Conservation (phyloP, 805 yeast species). For the Kazachstania martiniae region DNA sequence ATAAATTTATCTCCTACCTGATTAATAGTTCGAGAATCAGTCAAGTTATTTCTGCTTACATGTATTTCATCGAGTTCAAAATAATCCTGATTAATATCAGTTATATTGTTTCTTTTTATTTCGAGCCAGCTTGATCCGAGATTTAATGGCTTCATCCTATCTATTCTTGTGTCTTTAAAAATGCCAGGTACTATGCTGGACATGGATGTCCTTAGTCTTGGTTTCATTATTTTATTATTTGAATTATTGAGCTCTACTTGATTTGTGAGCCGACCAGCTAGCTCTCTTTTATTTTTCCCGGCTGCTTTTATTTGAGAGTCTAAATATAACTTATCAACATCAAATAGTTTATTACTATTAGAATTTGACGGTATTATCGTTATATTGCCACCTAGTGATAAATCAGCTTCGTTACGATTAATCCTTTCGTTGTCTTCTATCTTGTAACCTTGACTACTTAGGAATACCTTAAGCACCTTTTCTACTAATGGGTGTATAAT, state of each 20-base stretch:
- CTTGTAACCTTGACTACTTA: conserved; percentile 15
- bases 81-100: neutral
- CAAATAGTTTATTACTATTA: too few species aligned
- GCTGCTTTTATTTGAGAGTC: neutral
- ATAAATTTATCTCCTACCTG: conserved; percentile 63
- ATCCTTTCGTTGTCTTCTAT: too few species aligned
- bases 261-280: neutral
- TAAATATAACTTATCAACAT: too few species aligned
- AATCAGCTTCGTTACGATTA: too few species aligned
- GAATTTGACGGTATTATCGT: too few species aligned
- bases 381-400: too few species aligned
- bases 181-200: neutral
- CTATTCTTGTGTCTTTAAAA: too few species aligned
- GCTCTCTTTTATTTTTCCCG: neutral
- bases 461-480: conserved; percentile 24
- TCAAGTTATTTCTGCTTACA: conserved; percentile 11
- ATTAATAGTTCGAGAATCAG: conserved; percentile 30
- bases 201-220: neutral
- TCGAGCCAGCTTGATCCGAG: conserved; percentile 5
- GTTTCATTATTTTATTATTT: neutral
- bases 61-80: neutral
- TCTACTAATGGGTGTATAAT: conserved; percentile 25
- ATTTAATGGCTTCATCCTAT: neutral
- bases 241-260: neutral
- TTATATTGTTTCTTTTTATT: neutral